Evolutionary conservation across 1,284 basidiomycete genomes (phyloP), one percentile per base, ranked within the genome.

Genomic region (Ceratobasidium sp.): DNA sequence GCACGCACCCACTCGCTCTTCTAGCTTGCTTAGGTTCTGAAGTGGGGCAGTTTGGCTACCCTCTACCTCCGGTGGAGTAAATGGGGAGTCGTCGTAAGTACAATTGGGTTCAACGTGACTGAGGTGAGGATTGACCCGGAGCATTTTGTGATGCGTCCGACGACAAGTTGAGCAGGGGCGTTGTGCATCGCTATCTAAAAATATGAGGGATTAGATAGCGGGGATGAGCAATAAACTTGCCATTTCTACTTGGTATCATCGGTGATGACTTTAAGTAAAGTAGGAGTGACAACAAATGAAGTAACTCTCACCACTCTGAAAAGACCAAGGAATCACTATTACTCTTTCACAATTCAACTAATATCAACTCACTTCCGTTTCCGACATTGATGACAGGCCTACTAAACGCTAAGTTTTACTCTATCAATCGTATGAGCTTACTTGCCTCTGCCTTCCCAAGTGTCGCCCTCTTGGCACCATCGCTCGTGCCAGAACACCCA

Each of bases 301-400:
- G 32, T 4, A 12, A 1, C 54, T 34, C 62, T 1, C 54, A 65
- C 62, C 62, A 65, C 62, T 54, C 62, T 65, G 29, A 10, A 42
- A 35, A 7, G 29, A 1, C 27, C 20, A 10, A 31, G 8, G 10
- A 4, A 45, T 62, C 2, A 62, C 29, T 62, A 20, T 25, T 10
- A 31, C 32, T 25, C 35, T 29, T 40, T 40, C n/a, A 22, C 6
- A 1, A 10, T 34, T 31, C 22, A 10, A 43, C 15, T 2, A 27
- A 29, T 12, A 31, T 3, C 20, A 22, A 54, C 62, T 65, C 27
- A 65, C 62, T 65, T 65, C 22, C 62, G 62, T 35, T 65, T 65
- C 20, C 62, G 49, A 54, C 62, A 65, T 40, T 65, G 62, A 22
- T 54, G 62, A 22, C 62, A 65, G 38, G 50, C 62, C 62, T 65